phyloP scores from a whole-genome alignment of 2,329 filamentous ascomycete genomes.

The Pseudogymnoascus sp. region DNA sequence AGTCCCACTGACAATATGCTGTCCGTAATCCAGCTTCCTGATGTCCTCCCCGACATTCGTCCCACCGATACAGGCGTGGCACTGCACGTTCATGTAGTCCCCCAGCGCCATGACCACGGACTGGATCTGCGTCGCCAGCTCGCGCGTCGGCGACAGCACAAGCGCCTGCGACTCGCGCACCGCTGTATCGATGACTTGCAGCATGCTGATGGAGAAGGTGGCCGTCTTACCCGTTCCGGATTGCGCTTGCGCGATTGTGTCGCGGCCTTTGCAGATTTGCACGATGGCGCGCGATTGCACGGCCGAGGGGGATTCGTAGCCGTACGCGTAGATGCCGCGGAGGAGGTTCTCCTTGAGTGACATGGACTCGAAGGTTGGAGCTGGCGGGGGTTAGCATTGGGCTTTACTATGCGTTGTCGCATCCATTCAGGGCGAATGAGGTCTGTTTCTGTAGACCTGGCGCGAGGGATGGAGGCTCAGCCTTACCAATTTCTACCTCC shows the following conservation, averaged over 20 bases:
- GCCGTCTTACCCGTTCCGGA: conserved; percentile 96
- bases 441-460: not conserved
- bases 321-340: conserved; percentile 95
- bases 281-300: conserved; percentile 98
- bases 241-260: conserved; percentile 96
- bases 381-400: not conserved
- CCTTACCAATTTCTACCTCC: conserved; percentile 51
- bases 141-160: conserved; percentile 89
- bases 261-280: conserved; percentile 96
- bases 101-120: conserved; percentile 99
- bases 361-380: conserved; percentile 11
- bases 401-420: not conserved
- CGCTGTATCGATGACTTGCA: conserved; percentile 90
- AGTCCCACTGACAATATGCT: conserved; percentile 94
- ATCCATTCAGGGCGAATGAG: not conserved
- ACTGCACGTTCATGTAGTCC: conserved; percentile 99
- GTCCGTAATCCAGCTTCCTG: conserved; percentile 91
- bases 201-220: conserved; percentile 92
- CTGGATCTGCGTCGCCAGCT: conserved; percentile 96
- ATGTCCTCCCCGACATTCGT: conserved; percentile 98
- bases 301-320: conserved; percentile 95
- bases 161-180: conserved; percentile 90
- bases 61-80: conserved; percentile 95
- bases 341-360: conserved; percentile 67
- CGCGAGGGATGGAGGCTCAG: not conserved